These are phyloP conservation scores for Solanum lycopersicoides DNA, from an alignment of 257 asterid genomes.

Conservation along the genomic window DNA sequence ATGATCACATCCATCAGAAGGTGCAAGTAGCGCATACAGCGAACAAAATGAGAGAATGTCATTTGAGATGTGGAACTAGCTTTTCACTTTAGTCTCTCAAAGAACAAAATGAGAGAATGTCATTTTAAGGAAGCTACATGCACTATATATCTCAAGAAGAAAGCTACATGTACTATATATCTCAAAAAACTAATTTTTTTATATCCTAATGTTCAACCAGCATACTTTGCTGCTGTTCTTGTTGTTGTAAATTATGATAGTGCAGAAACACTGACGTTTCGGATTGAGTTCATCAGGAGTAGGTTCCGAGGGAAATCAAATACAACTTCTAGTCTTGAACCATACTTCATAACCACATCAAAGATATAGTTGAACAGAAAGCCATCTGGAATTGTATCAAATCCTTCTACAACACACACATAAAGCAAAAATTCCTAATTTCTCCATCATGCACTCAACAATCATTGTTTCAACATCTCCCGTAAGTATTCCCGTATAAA, in stretches of 20 bases:
- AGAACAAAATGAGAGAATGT: neutral
- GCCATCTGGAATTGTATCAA: neutral
- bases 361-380: neutral
- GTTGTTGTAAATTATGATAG: neutral
- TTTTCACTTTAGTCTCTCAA: neutral
- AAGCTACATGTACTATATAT: neutral
- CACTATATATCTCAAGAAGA: neutral
- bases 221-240: neutral
- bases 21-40: neutral
- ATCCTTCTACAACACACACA: neutral
- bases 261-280: neutral
- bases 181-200: neutral
- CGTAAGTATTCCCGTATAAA: neutral
- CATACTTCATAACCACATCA: neutral
- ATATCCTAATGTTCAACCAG: neutral
- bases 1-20: neutral
- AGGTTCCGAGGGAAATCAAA: neutral
- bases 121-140: neutral
- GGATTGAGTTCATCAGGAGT: neutral
- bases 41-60: neutral
- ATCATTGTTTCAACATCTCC: neutral
- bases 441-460: neutral
- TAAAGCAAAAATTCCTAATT: neutral
- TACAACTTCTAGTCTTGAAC: neutral
- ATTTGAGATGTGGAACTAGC: neutral